Base-by-base conservation (phyloP, 116 monocot species). In the Dioscorea cayenensis region DNA sequence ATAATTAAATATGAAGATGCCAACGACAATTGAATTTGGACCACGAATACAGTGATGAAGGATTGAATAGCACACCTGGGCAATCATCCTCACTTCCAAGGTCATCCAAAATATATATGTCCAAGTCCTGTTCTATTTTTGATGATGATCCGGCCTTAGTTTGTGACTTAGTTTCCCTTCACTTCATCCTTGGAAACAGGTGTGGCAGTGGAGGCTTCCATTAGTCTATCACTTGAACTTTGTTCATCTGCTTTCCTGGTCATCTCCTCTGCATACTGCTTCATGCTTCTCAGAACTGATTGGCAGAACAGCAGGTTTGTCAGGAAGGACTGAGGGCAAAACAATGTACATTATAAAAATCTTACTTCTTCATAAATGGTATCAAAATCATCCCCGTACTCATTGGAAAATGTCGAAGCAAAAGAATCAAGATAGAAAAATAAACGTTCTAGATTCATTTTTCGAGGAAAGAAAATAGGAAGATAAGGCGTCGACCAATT, bases 51-150 rank as follows among this genome's bases (percentile, higher is more conserved):
- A n/a, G 55, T 55, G 55, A 55, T n/a, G n/a, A 5, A 55, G n/a
- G 19, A 18, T 55, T 55, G n/a, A 19, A 19, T 55, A 16, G 71
- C 65, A 5, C 71, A 96, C 96, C 96, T 77, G 71, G 83, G 38
- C 81, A 88, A 37, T 25, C 97, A 71, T 97, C 97, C 70, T 84
- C 83, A 66, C 86, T 88, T 59, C 88, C 97, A 72, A 91, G 84
- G 83, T 97, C 93, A 11, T 93, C 93, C 49, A 97, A 71, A 81
- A 97, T 90, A 83, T 93, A 97, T 1, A 82, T 78, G 84, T 97
- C 97, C 78, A 97, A 76, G 76, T 97, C 93, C 11, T 89, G 87
- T 71, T 93, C 93, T 68, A 74, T 58, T 60, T 64, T 80, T 69
- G 84, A 78, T 11, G 89, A 86, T 49, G 55, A 55, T 19, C 16